Conservation (phyloP, 2,329 filamentous ascomycete species). For the Pezicula neosporulosa region DNA sequence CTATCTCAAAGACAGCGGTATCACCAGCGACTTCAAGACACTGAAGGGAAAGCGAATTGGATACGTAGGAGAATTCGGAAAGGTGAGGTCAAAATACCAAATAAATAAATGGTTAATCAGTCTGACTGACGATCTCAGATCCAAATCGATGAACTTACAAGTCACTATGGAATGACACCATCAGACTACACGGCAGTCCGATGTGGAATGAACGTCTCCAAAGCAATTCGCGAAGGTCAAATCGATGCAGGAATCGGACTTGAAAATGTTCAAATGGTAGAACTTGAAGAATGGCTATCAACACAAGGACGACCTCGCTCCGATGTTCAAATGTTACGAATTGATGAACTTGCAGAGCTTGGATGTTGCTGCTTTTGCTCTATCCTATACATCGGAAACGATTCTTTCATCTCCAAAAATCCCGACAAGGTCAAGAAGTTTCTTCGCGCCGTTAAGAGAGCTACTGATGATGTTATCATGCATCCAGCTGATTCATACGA, state of each 20-base stretch:
- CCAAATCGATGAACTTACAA: constrained; percentile 77
- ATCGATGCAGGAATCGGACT: constrained; percentile 76
- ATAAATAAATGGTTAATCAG: background rate
- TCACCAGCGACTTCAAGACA: constrained; percentile 71
- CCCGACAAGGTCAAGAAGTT: constrained; percentile 65
- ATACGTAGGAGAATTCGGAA: constrained; percentile 79
- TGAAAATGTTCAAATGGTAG: constrained; percentile 82
- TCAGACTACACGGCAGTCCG: constrained; percentile 73
- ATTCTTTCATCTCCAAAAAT: constrained; percentile 63
- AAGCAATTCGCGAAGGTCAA: constrained; percentile 68
- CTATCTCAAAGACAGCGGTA: constrained; percentile 71
- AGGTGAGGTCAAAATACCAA: constrained; percentile 30
- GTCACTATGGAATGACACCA: constrained; percentile 72
- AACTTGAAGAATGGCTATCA: constrained; percentile 73
- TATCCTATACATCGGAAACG: constrained; percentile 78
- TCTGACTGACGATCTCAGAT: constrained; percentile 43
- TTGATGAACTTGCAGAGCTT: constrained; percentile 74
- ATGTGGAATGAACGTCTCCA: constrained; percentile 79
- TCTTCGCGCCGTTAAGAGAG: constrained; percentile 69
- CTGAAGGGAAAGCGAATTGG: constrained; percentile 75
- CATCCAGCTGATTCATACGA: constrained; percentile 60
- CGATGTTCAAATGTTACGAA: constrained; percentile 77
- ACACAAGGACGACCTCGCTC: constrained; percentile 56
- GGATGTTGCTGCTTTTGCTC: constrained; percentile 84
- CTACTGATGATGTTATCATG: constrained; percentile 68